Conservation (phyloP, 2,329 filamentous ascomycete genomes). For the Aureobasidium sp. region DNA sequence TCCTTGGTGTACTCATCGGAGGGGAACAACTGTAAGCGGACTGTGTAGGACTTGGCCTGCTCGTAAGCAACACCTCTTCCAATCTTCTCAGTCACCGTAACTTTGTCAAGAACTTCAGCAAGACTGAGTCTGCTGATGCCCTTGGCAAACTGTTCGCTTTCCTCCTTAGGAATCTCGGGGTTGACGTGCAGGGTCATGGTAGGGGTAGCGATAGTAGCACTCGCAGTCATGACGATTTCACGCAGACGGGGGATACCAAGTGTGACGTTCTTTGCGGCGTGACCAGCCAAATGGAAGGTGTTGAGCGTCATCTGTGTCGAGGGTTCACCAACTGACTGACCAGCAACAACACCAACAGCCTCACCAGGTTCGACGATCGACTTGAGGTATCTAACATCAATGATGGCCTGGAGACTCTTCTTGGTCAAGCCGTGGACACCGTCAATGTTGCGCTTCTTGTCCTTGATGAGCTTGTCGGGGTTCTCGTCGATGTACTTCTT, state of each 20-base stretch:
- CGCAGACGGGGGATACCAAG: slow-evolving; percentile 93
- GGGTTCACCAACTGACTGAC: slow-evolving; percentile 92
- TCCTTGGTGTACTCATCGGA: slow-evolving; percentile 74
- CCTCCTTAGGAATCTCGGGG: slow-evolving; percentile 59
- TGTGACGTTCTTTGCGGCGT: slow-evolving; percentile 97
- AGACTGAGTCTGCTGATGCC: slow-evolving; percentile 81
- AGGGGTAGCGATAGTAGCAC: slow-evolving; percentile 79
- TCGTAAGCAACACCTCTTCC: slow-evolving; percentile 61
- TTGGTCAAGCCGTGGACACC: slow-evolving; percentile 42
- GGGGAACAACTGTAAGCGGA: slow-evolving; percentile 78
- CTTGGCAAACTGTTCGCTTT: slow-evolving; percentile 79
- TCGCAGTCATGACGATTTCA: slow-evolving; percentile 98
- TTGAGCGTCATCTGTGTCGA: slow-evolving; percentile 99
- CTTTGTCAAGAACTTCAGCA: slow-evolving; percentile 74
- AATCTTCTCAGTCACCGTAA: slow-evolving; percentile 71
- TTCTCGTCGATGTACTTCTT: slow-evolving; percentile 74
- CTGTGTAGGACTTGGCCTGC: slow-evolving; percentile 76
- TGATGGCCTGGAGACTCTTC: slow-evolving; percentile 73
- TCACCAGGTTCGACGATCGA: slow-evolving; percentile 92
- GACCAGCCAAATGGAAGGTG: slow-evolving; percentile 98
- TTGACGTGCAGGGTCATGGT: slow-evolving; percentile 79
- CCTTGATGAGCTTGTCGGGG: slow-evolving; percentile 51
- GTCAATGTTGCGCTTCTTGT: slow-evolving; percentile 50
- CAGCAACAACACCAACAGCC: slow-evolving; percentile 92
- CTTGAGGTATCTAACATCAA: slow-evolving; percentile 87